A percentile compares a stretch with the other conserved stretches of the same genome.
These are phyloP conservation scores for Oryza meyeriana DNA, from an alignment of 176 grass and related monocot genomes.

Conservation along the genomic window DNA sequence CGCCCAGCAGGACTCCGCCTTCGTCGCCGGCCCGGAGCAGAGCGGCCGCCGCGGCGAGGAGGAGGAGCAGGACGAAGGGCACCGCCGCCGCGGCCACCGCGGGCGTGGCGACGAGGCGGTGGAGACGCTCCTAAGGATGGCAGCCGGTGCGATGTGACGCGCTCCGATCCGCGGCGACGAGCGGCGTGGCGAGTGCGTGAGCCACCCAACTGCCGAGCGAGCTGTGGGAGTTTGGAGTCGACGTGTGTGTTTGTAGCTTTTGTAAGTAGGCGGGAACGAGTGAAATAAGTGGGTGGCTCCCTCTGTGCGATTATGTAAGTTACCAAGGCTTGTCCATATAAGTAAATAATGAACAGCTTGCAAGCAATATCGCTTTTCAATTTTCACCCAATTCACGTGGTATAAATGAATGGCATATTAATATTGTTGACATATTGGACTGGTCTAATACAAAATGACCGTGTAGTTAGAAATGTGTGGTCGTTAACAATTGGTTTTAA, in stretches of 20 bases:
- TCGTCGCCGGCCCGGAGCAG: slow-evolving; percentile 48
- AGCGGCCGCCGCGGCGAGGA: neutral
- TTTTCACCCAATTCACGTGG: neutral
- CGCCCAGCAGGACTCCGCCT: slow-evolving; percentile 34
- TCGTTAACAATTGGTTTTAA: too few species aligned
- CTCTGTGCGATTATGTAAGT: neutral
- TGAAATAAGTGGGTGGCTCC: slow-evolving; percentile 14
- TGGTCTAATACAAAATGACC: too few species aligned
- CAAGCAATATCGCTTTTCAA: neutral
- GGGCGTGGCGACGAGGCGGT: neutral
- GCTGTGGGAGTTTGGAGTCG: neutral
- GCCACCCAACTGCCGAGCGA: neutral
- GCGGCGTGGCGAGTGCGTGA: neutral
- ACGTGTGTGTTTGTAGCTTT: neutral
- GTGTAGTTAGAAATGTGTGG: too few species aligned
- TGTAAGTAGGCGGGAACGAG: neutral
- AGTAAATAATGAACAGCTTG: neutral
- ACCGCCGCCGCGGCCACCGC: neutral
- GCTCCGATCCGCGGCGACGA: neutral
- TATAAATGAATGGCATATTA: neutral
- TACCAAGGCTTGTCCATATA: neutral
- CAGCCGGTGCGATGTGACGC: neutral
- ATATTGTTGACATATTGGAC: neutral
- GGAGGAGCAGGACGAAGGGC: neutral
- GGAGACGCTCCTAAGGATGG: slow-evolving; percentile 35